Evolutionary conservation across 495 filamentous ascomycete genomes (phyloP), one percentile per base, ranked within the genome.

Genomic region (Sporormia fimetaria): DNA sequence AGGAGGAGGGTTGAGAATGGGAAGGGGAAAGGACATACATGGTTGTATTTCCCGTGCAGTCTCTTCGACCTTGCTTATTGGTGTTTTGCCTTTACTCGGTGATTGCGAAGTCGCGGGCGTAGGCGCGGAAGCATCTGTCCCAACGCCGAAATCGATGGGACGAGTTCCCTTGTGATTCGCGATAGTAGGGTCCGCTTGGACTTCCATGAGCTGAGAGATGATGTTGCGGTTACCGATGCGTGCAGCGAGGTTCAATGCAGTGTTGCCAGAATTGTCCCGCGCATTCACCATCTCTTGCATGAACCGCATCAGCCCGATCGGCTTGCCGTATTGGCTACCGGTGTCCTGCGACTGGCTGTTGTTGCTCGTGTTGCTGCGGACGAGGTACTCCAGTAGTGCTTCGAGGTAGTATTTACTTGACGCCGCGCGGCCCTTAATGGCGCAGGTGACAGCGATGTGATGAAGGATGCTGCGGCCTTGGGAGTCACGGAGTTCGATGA

Each of bases 251-350:
- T 93, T 94, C 27, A 98, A 67, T 15, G 92, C 92, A 7, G 90
- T 96, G 54, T 98, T 93, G 3, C 90, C 90, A 37, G 81, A 78
- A 47, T 83, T 81, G 60, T 98, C 90, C 35, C 83, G 80, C 3
- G 85, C 75, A 52, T 98, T 96, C 44, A 98, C 88, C 51, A 98
- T 83, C 52, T 95, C 87, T 16, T 80, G 80, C 70, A 98, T 92
- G 62, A 98, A 96, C 25, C 83, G 76, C 4, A 78, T 84, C 15
- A 98, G 68, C 22, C 76, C 78, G 56, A 95, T 90, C 42, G 80
- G 75, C 26, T 78, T 75, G 3, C 47, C 47, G 38, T 21, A 66
- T 53, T 6, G 54, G 34, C 37, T 33, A 38, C 54, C 33, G 36
- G 35, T 53, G 11, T 39, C 49, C 16, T 33, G 44, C 12, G 49